Evolutionary conservation across 2,329 filamentous ascomycete species (phyloP).

Genomic region (Epichloe sibirici): DNA sequence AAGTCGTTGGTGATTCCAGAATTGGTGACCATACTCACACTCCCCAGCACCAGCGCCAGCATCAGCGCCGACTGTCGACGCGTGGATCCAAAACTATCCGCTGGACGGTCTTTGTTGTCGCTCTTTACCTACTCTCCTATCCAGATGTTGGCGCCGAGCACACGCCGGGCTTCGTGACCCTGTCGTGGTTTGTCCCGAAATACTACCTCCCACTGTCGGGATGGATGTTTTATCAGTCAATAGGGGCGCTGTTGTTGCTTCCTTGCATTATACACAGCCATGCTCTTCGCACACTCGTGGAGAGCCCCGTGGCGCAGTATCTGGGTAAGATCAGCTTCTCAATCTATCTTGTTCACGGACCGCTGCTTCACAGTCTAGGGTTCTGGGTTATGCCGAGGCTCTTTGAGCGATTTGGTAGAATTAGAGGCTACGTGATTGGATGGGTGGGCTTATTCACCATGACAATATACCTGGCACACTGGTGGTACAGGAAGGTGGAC

Average conservation of each 20-base stretch:
- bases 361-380: slow-evolving; percentile 45
- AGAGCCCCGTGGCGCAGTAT: slow-evolving; percentile 22
- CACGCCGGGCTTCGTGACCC: slow-evolving; percentile 24
- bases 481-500: slow-evolving; percentile 25
- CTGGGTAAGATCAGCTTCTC: slow-evolving; percentile 28
- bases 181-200: slow-evolving; percentile 21
- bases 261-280: slow-evolving; percentile 23
- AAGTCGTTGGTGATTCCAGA: not conserved
- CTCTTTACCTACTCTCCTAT: slow-evolving; percentile 27
- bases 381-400: slow-evolving; percentile 41
- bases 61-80: not conserved
- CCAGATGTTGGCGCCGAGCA: slow-evolving; percentile 26
- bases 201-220: slow-evolving; percentile 24
- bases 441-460: slow-evolving; percentile 19
- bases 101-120: slow-evolving; percentile 18
- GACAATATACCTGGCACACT: slow-evolving; percentile 22
- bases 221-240: slow-evolving; percentile 28
- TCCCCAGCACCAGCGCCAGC: not conserved
- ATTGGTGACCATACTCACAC: not conserved
- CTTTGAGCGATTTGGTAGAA: slow-evolving; percentile 23
- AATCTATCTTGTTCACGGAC: slow-evolving; percentile 36
- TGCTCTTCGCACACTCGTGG: slow-evolving; percentile 16
- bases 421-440: slow-evolving; percentile 19
- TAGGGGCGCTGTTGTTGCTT: slow-evolving; percentile 25
- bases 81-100: slow-evolving; percentile 6